phyloP scores from a whole-genome alignment of 2,329 filamentous ascomycete species.

The Aspergillus luchuensis region DNA sequence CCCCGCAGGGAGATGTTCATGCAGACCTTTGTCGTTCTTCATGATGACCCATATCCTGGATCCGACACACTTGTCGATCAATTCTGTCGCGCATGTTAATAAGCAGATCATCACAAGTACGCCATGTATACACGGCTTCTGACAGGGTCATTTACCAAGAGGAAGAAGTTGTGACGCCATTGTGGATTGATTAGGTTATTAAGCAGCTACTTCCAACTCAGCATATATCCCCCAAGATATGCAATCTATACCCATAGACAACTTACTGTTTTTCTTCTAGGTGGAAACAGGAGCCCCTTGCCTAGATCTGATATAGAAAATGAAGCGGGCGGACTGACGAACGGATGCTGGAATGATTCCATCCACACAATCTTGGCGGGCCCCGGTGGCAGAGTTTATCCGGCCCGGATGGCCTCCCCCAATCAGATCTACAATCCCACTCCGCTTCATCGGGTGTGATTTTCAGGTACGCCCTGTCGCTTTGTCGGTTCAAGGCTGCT shows the following conservation, averaged over 20 bases:
- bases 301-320: conserved; percentile 23
- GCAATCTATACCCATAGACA: not conserved
- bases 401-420: conserved; percentile 19
- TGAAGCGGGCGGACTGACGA: conserved; percentile 17
- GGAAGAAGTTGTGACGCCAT: conserved; percentile 77
- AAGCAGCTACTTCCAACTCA: not conserved
- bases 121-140: conserved; percentile 7
- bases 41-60: conserved; percentile 98
- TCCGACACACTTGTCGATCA: conserved; percentile 98
- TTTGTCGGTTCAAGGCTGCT: not conserved
- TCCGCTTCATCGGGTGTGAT: not conserved
- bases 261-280: not conserved
- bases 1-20: not conserved
- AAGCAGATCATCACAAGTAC: not conserved
- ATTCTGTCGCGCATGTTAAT: conserved; percentile 60
- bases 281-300: not conserved
- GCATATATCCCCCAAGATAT: not conserved
- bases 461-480: conserved; percentile 4
- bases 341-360: conserved; percentile 22
- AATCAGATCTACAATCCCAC: conserved; percentile 15
- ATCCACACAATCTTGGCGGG: conserved; percentile 23
- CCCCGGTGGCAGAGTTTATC: conserved; percentile 21
- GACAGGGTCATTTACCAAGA: conserved; percentile 55
- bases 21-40: conserved; percentile 94
- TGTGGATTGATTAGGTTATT: conserved; percentile 17